Percentiles rank a stretch among this genome's conserved stretches.
These are phyloP conservation scores for Chalciporus sphaerocephalus DNA, from an alignment of 768 basidiomycete genomes.

Conservation along the genomic window DNA sequence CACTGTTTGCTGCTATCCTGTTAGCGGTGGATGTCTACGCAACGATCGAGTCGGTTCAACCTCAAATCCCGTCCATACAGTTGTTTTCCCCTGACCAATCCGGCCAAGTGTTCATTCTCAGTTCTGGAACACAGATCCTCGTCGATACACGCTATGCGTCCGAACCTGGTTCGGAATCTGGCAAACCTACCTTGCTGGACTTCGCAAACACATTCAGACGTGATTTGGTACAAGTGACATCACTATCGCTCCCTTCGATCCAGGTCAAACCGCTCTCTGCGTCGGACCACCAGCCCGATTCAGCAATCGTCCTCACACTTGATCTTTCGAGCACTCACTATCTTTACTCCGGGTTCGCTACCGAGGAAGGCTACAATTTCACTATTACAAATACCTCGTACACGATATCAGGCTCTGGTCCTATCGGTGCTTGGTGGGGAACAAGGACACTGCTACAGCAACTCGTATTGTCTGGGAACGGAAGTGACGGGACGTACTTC, in stretches of 20 bases:
- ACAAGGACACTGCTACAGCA: slow-evolving; percentile 42
- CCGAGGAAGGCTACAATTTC: slow-evolving; percentile 40
- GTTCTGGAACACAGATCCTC: slow-evolving; percentile 30
- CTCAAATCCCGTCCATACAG: slow-evolving; percentile 38
- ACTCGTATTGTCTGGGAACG: slow-evolving; percentile 23
- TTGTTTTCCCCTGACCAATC: slow-evolving; percentile 25
- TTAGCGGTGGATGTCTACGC: not conserved
- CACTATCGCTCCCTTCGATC: slow-evolving; percentile 7
- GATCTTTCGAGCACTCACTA: slow-evolving; percentile 22
- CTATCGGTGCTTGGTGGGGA: slow-evolving; percentile 43
- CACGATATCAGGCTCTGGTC: slow-evolving; percentile 31
- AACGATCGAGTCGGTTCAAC: slow-evolving; percentile 8
- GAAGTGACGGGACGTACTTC: slow-evolving; percentile 4
- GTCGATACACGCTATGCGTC: slow-evolving; percentile 32
- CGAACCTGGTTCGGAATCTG: slow-evolving; percentile 1
- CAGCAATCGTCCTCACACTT: slow-evolving; percentile 33
- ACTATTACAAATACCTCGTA: slow-evolving; percentile 26
- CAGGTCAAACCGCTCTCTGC: not conserved
- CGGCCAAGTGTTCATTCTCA: slow-evolving; percentile 28
- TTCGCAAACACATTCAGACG: slow-evolving; percentile 37
- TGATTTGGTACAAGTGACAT: slow-evolving; percentile 32
- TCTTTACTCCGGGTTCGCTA: slow-evolving; percentile 35
- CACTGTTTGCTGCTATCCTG: not conserved
- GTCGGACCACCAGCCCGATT: not conserved
- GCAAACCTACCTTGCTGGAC: slow-evolving; percentile 31